A percentile compares a stretch with the other conserved stretches of the same genome.
phyloP scores from a whole-genome alignment of 164 flowering plant species.

The Sextonia rubra region DNA sequence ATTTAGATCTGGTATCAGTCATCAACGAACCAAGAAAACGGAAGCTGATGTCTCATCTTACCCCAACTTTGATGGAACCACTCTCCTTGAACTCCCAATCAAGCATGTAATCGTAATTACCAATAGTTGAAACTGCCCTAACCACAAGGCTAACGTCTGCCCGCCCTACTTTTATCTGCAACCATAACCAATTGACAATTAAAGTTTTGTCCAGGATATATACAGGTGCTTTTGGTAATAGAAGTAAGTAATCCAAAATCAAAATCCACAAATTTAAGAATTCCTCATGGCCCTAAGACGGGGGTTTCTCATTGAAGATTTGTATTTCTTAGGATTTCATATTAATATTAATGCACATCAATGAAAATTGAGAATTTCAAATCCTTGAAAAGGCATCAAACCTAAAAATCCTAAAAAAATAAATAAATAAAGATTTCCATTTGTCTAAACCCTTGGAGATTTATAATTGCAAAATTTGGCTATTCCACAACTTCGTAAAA shows the following conservation, averaged over 20 bases:
- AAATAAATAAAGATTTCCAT: not conserved
- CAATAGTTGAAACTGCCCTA: slow-evolving; percentile 52
- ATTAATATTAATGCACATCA: too few relatives aligned
- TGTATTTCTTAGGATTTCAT: too few relatives aligned
- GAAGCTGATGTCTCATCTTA: slow-evolving; percentile 12
- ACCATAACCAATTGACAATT: not conserved
- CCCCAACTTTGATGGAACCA: slow-evolving; percentile 56
- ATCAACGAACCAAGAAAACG: not conserved
- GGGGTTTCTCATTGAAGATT: not conserved
- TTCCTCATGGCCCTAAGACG: too few relatives aligned
- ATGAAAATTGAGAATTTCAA: too few relatives aligned
- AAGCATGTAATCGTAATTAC: slow-evolving; percentile 59
- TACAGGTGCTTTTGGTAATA: too few relatives aligned
- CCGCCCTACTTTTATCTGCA: slow-evolving; percentile 45
- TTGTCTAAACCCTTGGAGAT: too few relatives aligned
- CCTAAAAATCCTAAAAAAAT: too few relatives aligned
- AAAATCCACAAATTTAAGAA: too few relatives aligned
- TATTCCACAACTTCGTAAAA: too few relatives aligned
- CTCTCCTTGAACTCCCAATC: slow-evolving; percentile 66
- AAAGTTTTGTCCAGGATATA: not conserved
- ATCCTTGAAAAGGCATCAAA: too few relatives aligned
- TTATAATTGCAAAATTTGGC: too few relatives aligned
- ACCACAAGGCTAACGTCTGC: slow-evolving; percentile 50
- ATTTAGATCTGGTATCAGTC: not conserved
- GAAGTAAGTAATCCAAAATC: not conserved